Evolutionary conservation across 2,329 filamentous ascomycete genomes (phyloP).

Genomic region (Paecilomyces niveus): DNA sequence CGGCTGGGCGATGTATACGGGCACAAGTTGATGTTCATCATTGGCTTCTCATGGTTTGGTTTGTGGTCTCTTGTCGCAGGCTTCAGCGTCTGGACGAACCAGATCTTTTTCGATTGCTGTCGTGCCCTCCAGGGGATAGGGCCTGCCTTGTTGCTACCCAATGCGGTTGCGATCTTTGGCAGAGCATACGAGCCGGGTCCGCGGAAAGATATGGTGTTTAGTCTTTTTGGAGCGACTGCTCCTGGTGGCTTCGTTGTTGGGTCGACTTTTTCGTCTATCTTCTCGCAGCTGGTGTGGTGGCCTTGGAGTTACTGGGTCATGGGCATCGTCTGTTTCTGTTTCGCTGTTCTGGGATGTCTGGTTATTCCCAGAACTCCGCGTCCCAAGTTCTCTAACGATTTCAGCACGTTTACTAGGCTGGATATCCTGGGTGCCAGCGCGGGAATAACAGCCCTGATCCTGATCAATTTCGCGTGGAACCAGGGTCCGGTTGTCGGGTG

Average conservation of each 20-base stretch:
- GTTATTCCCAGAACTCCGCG: constrained; percentile 4
- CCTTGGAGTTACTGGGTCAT: constrained; percentile 46
- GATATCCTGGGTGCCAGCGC: constrained; percentile 36
- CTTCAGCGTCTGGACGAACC: constrained; percentile 31
- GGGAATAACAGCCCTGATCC: constrained; percentile 50
- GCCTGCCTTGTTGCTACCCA: constrained; percentile 57
- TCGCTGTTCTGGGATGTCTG: constrained; percentile 1
- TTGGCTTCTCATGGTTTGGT: constrained; percentile 29
- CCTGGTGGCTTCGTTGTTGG: constrained; percentile 41
- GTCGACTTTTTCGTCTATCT: constrained; percentile 32
- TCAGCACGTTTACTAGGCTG: constrained; percentile 14
- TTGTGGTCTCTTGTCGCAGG: constrained; percentile 31
- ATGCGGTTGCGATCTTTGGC: constrained; percentile 56
- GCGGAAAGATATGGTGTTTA: constrained; percentile 55
- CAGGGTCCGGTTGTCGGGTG: constrained; percentile 56
- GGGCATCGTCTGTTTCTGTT: constrained; percentile 28
- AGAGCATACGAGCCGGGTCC: constrained; percentile 49
- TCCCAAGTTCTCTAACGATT: constrained; percentile 12
- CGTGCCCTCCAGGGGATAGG: constrained; percentile 52
- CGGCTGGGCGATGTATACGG: constrained; percentile 33
- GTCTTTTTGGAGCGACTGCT: constrained; percentile 43
- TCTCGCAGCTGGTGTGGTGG: constrained; percentile 43
- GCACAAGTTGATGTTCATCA: constrained; percentile 27
- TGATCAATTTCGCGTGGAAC: constrained; percentile 63
- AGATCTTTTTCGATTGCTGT: constrained; percentile 45